phyloP scores from a whole-genome alignment of 495 filamentous ascomycete species.

The Tuber magnatum region DNA sequence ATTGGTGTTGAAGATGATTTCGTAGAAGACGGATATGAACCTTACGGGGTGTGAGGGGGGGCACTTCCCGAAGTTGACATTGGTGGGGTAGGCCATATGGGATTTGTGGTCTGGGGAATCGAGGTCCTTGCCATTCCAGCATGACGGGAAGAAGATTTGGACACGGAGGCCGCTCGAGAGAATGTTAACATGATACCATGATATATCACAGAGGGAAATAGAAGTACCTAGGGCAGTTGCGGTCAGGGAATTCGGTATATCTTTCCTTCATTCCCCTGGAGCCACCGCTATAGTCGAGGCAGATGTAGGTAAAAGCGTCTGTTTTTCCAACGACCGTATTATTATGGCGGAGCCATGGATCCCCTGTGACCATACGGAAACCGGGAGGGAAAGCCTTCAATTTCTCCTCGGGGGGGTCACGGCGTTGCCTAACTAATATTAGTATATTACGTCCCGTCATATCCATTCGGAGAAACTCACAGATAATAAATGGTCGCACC shows the following conservation, averaged over 20 bases:
- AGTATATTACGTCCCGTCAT: slow-evolving; percentile 8
- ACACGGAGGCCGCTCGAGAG: slow-evolving; percentile 50
- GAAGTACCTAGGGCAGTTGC: slow-evolving; percentile 52
- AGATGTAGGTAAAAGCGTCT: slow-evolving; percentile 51
- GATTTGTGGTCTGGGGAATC: slow-evolving; percentile 52
- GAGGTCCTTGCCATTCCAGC: slow-evolving; percentile 52
- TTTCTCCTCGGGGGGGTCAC: slow-evolving; percentile 52
- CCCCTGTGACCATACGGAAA: slow-evolving; percentile 69
- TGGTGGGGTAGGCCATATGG: slow-evolving; percentile 54
- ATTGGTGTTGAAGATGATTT: slow-evolving; percentile 59
- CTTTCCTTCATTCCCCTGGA: background rate
- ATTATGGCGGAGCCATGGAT: slow-evolving; percentile 49
- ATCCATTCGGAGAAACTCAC: slow-evolving; percentile 41
- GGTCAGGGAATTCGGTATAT: slow-evolving; percentile 47
- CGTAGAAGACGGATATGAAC: slow-evolving; percentile 60
- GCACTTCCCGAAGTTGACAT: slow-evolving; percentile 50
- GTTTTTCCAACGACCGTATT: slow-evolving; percentile 44
- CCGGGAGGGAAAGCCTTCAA: slow-evolving; percentile 61
- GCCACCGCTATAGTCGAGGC: slow-evolving; percentile 48
- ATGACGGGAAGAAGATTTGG: slow-evolving; percentile 52
- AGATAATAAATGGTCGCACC: slow-evolving; percentile 69
- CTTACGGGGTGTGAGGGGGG: slow-evolving; percentile 55
- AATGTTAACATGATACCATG: slow-evolving; percentile 16
- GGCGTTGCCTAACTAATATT: slow-evolving; percentile 49
- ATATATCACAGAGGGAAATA: background rate